Percentiles rank a stretch among this genome's conserved stretches.
Evolutionary conservation across 805 yeast species (phyloP).

Genomic region (Metschnikowia lochheadii): DNA sequence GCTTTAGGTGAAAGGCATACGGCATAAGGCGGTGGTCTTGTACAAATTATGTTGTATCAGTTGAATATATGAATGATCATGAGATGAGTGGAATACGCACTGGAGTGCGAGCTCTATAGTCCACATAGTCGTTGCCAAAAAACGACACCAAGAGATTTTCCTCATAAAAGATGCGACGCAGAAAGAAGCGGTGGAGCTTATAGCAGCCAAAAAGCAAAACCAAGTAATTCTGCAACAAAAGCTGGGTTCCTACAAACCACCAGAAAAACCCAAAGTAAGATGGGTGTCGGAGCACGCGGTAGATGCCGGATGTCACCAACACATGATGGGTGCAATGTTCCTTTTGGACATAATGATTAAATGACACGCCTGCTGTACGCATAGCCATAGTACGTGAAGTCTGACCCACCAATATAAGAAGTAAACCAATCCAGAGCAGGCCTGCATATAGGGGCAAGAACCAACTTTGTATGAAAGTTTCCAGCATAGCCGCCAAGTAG

Average conservation of each 20-base stretch:
- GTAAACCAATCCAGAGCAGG: conserved; percentile 40
- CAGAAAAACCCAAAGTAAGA: conserved; percentile 86
- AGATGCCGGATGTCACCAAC: conserved; percentile 73
- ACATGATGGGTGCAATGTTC: conserved; percentile 50
- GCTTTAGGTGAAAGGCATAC: no score
- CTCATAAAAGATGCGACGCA: conserved; percentile 62
- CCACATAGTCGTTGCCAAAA: conserved; percentile 63
- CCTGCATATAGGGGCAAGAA: not conserved
- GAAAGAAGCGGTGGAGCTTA: conserved; percentile 69
- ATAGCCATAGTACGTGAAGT: conserved; percentile 66
- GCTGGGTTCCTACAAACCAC: conserved; percentile 89
- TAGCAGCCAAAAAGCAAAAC: conserved; percentile 49
- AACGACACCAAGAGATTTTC: conserved; percentile 61
- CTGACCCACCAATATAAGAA: conserved; percentile 59
- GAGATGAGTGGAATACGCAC: conserved; percentile 61
- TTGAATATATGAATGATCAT: not conserved
- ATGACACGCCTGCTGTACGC: conserved; percentile 83
- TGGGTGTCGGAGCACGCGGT: conserved; percentile 72
- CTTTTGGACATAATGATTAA: conserved; percentile 72
- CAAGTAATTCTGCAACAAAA: conserved; percentile 64
- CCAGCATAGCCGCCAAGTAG: conserved; percentile 14
- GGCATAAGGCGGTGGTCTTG: no score
- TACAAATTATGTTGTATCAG: not conserved
- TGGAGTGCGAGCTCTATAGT: conserved; percentile 47
- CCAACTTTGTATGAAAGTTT: conserved; percentile 7